phyloP scores from a whole-genome alignment of 352 stramenopile genomes.

The Phytophthora palmivora region DNA sequence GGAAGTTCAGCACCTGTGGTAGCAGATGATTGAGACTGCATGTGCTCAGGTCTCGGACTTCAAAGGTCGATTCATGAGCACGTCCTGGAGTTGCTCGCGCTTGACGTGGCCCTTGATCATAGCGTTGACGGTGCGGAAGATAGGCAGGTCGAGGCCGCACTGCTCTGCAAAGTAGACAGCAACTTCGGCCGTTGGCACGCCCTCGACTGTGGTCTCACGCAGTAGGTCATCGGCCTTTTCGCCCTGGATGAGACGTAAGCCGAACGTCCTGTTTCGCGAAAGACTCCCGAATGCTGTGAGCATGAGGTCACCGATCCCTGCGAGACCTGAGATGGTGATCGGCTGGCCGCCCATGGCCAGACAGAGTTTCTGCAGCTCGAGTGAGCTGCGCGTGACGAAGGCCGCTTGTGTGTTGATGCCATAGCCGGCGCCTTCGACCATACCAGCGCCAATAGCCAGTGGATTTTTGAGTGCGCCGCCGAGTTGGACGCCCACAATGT shows the following conservation, averaged over 20 bases:
- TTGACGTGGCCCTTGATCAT: constrained; percentile 88
- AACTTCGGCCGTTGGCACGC: constrained; percentile 96
- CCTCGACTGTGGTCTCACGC: constrained; percentile 91
- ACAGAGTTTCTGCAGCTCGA: constrained; percentile 97
- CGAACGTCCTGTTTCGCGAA: constrained; percentile 96
- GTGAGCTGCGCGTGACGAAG: constrained; percentile 95
- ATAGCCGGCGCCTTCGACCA: constrained; percentile 97
- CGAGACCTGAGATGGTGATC: constrained; percentile 95
- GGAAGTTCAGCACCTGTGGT: neutral
- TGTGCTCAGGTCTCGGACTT: constrained; percentile 72
- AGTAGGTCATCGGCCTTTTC: constrained; percentile 94
- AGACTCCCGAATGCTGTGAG: constrained; percentile 97
- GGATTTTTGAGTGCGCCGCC: constrained; percentile 98
- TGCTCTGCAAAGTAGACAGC: constrained; percentile 91
- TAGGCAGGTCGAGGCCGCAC: constrained; percentile 91
- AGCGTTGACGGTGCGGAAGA: constrained; percentile 88
- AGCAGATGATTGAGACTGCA: too few relatives aligned
- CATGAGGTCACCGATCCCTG: constrained; percentile 94
- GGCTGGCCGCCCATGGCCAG: constrained; percentile 95
- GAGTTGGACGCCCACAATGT: constrained; percentile 97
- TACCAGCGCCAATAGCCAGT: constrained; percentile 96
- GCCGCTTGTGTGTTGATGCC: constrained; percentile 96
- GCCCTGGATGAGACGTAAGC: constrained; percentile 94
- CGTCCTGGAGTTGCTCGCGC: constrained; percentile 70
- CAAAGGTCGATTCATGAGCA: constrained; percentile 85